A percentile compares a stretch with the other conserved stretches of the same genome.
Evolutionary conservation across 139 green algal genomes (phyloP).

Genomic region (Trebouxia sp.): DNA sequence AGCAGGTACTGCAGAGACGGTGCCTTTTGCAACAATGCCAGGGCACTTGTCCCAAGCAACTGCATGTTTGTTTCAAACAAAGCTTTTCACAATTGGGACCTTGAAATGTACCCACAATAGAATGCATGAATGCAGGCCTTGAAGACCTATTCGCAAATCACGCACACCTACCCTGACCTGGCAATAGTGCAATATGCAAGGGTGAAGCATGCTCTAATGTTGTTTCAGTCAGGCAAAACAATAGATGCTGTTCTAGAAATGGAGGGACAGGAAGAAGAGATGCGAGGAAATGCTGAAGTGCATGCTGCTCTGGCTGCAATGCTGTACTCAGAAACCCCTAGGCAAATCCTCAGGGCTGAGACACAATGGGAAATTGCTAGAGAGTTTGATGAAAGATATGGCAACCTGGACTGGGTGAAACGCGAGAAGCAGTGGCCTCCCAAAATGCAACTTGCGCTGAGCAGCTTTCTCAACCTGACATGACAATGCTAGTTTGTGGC

Average conservation of each 20-base stretch:
- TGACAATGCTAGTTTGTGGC: constrained; percentile 33
- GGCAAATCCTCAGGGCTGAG: constrained; percentile 50
- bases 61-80: too few relatives aligned
- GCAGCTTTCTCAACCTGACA: constrained; percentile 57
- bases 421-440: constrained; percentile 68
- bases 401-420: constrained; percentile 54
- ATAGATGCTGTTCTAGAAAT: constrained; percentile 56
- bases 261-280: constrained; percentile 57
- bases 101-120: too few relatives aligned
- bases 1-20: not conserved
- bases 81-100: too few relatives aligned
- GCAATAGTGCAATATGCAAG: constrained; percentile 62
- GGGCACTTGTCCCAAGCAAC: too few relatives aligned
- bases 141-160: constrained; percentile 27
- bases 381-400: constrained; percentile 65
- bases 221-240: constrained; percentile 61
- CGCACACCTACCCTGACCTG: constrained; percentile 51
- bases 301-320: constrained; percentile 72
- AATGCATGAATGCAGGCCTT: constrained; percentile 33
- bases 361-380: constrained; percentile 64
- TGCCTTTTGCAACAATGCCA: not conserved
- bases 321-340: constrained; percentile 58
- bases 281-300: constrained; percentile 41
- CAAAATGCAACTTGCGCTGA: constrained; percentile 53
- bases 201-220: constrained; percentile 57